Percentiles rank a stretch among this genome's conserved stretches.
These are phyloP conservation scores for Panaeolus papilionaceus DNA, from an alignment of 768 basidiomycete species.

Conservation along the genomic window DNA sequence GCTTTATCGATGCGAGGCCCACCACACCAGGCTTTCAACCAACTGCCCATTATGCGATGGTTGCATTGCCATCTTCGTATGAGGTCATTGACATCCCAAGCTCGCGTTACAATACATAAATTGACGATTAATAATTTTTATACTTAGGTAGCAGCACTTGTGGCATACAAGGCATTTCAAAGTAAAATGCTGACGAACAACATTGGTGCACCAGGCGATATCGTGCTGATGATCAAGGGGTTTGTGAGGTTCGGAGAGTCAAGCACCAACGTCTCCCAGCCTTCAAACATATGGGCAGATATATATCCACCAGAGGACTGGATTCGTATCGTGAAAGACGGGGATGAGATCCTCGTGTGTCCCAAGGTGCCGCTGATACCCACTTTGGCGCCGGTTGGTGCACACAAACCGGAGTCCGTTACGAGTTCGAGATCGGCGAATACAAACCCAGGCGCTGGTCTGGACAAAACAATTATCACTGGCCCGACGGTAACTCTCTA, in stretches of 20 bases:
- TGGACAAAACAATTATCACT: not conserved
- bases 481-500: not conserved
- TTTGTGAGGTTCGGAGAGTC: not conserved
- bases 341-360: not conserved
- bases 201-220: not conserved
- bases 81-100: not conserved
- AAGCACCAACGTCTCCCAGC: not conserved
- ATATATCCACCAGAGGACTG: not conserved
- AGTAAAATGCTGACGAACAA: not conserved
- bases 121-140: not conserved
- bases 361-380: not conserved
- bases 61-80: not conserved
- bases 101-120: not conserved
- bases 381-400: not conserved
- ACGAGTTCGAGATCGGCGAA: not conserved
- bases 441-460: not conserved
- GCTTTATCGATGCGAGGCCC: not conserved
- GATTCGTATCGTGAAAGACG: not conserved
- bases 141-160: not conserved
- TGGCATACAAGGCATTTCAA: not conserved
- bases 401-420: not conserved
- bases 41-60: not conserved
- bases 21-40: not conserved
- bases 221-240: not conserved
- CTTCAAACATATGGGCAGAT: not conserved